Conservation (phyloP, 2,329 filamentous ascomycete species). For the Sordariomycetes sp. region DNA sequence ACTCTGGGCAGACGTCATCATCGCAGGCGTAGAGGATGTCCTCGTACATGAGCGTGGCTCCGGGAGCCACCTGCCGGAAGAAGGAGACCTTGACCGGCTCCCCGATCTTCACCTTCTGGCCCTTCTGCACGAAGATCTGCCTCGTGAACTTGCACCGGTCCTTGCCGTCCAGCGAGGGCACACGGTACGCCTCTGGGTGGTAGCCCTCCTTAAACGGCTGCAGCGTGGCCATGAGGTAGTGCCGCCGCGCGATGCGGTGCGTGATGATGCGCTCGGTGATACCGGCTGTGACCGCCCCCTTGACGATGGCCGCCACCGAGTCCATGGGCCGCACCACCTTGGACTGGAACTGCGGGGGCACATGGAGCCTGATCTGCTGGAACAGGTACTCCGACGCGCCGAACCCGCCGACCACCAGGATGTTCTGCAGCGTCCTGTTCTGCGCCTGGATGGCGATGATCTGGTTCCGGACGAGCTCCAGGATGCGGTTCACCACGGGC, state of each 20-base stretch:
- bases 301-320: constrained; percentile 95
- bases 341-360: constrained; percentile 94
- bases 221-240: constrained; percentile 98
- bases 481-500: constrained; percentile 91
- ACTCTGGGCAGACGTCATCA: constrained; percentile 95
- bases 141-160: constrained; percentile 97
- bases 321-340: constrained; percentile 99
- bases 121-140: constrained; percentile 98
- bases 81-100: constrained; percentile 98
- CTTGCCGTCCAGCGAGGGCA: constrained; percentile 91
- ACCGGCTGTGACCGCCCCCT: constrained; percentile 93
- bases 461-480: constrained; percentile 93
- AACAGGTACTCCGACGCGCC: constrained; percentile 98
- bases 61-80: constrained; percentile 94
- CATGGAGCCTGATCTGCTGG: constrained; percentile 98
- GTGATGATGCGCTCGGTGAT: constrained; percentile 96
- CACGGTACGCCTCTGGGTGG: constrained; percentile 95
- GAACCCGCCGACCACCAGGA: constrained; percentile 94
- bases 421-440: constrained; percentile 88
- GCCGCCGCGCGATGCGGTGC: constrained; percentile 88
- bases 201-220: constrained; percentile 99
- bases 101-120: constrained; percentile 97
- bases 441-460: constrained; percentile 98
- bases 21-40: constrained; percentile 97
- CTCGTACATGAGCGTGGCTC: constrained; percentile 98